A percentile compares a stretch with the other conserved stretches of the same genome.
Evolutionary conservation across 352 stramenopile species (phyloP).

Genomic region (Phytopythium helicoides): DNA sequence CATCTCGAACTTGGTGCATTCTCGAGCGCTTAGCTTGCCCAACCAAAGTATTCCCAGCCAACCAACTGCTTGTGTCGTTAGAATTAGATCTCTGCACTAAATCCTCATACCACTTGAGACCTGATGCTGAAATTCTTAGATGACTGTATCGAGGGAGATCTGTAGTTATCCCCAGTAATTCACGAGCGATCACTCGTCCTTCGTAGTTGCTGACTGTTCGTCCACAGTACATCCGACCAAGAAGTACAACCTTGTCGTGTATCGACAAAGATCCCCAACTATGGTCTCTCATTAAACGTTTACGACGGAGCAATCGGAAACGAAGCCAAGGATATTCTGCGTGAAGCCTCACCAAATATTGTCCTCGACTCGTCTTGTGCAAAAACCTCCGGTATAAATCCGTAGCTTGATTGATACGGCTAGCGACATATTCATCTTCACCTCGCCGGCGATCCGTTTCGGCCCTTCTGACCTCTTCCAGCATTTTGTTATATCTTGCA

Average conservation of each 20-base stretch:
- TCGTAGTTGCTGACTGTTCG: background rate
- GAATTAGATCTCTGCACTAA: background rate
- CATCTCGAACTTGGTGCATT: too few species aligned
- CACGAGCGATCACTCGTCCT: constrained; percentile 1
- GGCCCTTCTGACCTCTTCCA: background rate
- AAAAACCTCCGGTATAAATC: constrained; percentile 18
- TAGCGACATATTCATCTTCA: constrained; percentile 25
- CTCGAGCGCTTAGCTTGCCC: background rate
- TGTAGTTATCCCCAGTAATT: background rate
- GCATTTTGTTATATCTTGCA: constrained; percentile 4
- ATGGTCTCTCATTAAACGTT: background rate
- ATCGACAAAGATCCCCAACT: background rate
- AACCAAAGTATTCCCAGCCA: background rate
- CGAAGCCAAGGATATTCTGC: constrained; percentile 23
- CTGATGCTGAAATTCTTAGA: too few species aligned
- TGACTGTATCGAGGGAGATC: too few species aligned
- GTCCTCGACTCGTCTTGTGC: constrained; percentile 10
- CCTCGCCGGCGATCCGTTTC: constrained; percentile 11
- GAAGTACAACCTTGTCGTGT: background rate
- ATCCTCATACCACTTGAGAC: too few species aligned
- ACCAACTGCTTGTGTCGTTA: background rate
- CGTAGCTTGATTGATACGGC: constrained; percentile 1
- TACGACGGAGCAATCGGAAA: constrained; percentile 14
- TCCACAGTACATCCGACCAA: constrained; percentile 4
- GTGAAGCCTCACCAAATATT: constrained; percentile 18